phyloP scores from a whole-genome alignment of 805 yeast genomes.

The Kodamaea kaohsiungensis region DNA sequence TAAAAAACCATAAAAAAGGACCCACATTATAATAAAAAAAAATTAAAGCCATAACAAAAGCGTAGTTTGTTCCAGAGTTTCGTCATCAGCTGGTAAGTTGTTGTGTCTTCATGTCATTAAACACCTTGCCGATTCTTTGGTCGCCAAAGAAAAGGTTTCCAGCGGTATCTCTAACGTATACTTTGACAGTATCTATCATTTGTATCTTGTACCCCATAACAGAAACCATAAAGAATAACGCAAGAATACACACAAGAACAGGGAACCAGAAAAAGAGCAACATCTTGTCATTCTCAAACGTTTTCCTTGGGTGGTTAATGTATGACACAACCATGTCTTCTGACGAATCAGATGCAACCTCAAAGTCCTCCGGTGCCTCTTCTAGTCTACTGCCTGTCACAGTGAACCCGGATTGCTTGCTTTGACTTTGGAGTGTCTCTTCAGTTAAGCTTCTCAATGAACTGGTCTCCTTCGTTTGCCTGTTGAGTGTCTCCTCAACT shows the following conservation, averaged over 20 bases:
- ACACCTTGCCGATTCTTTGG: constrained; percentile 41
- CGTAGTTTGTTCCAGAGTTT: not conserved
- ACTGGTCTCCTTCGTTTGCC: constrained; percentile 8
- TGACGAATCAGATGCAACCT: constrained; percentile 40
- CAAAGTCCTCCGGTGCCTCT: constrained; percentile 29
- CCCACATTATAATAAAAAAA: constrained; percentile 1
- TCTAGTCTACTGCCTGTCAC: constrained; percentile 10
- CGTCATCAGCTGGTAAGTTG: not conserved
- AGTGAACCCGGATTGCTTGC: not conserved
- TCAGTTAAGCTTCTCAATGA: not conserved
- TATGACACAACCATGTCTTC: constrained; percentile 46
- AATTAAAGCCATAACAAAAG: too few species aligned
- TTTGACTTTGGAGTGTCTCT: not conserved
- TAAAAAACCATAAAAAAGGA: constrained; percentile 3
- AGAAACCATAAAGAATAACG: constrained; percentile 47
- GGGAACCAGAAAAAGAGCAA: constrained; percentile 92
- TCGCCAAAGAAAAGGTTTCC: constrained; percentile 47
- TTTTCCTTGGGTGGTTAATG: constrained; percentile 46
- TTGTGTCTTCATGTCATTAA: constrained; percentile 15
- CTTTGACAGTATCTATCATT: constrained; percentile 35
- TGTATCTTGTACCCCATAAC: constrained; percentile 42
- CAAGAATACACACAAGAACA: constrained; percentile 55
- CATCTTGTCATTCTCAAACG: constrained; percentile 74
- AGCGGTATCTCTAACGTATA: constrained; percentile 33
- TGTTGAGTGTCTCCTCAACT: constrained; percentile 34